Evolutionary conservation across 495 filamentous ascomycete genomes (phyloP).

Genomic region (Penicillium daleae): DNA sequence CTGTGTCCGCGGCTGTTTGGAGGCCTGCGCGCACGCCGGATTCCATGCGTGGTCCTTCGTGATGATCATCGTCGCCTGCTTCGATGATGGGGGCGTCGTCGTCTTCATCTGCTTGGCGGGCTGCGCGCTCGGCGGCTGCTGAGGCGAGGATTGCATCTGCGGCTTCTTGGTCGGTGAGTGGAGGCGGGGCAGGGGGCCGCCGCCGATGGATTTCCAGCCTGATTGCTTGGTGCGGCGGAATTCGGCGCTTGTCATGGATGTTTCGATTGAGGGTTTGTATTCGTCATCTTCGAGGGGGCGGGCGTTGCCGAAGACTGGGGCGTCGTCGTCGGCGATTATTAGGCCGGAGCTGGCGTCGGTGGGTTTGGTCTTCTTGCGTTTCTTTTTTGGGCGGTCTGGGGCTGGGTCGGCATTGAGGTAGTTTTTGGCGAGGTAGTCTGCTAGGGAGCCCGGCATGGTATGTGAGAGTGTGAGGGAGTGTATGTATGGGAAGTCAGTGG

Average conservation of each 20-base stretch:
- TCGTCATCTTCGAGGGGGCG: conserved; percentile 49
- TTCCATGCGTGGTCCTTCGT: conserved; percentile 61
- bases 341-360: conserved; percentile 62
- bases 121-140: conserved; percentile 65
- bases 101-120: conserved; percentile 44
- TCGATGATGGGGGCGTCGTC: conserved; percentile 51
- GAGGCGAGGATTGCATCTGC: conserved; percentile 85
- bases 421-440: conserved; percentile 90
- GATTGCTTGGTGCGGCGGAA: conserved; percentile 80
- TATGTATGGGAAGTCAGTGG: not conserved
- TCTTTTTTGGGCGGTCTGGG: conserved; percentile 66
- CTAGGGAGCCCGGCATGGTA: conserved; percentile 56
- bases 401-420: conserved; percentile 79
- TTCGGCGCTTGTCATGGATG: conserved; percentile 58
- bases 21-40: conserved; percentile 85
- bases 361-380: conserved; percentile 84
- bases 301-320: conserved; percentile 64
- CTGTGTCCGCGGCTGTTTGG: conserved; percentile 77
- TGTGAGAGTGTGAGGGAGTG: not conserved
- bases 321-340: conserved; percentile 91
- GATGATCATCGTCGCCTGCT: conserved; percentile 18
- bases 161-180: conserved; percentile 58
- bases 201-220: conserved; percentile 74
- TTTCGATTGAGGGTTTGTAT: conserved; percentile 49
- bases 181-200: conserved; percentile 37